A percentile compares a stretch with the other conserved stretches of the same genome.
These are phyloP conservation scores for Colletotrichum sp. DNA, from an alignment of 2,329 filamentous ascomycete genomes.

Conservation along the genomic window DNA sequence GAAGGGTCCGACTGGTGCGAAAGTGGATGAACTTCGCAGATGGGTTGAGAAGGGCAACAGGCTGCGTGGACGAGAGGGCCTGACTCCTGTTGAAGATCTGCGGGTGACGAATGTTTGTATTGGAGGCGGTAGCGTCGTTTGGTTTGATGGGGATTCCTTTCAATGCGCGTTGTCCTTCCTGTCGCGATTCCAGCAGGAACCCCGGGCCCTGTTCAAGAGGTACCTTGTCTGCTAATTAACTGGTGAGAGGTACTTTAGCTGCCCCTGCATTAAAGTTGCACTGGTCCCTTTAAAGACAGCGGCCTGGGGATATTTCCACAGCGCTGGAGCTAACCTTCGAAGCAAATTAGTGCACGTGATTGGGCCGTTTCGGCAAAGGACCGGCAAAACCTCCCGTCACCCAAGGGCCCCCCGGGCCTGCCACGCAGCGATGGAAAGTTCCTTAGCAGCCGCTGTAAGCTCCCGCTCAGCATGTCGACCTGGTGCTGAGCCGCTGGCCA, in stretches of 20 bases:
- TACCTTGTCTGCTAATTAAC: neutral
- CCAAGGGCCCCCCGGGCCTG: neutral
- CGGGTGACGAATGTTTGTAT: neutral
- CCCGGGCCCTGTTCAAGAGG: neutral
- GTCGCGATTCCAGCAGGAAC: constrained; percentile 12
- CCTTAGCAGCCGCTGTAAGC: neutral
- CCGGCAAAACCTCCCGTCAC: constrained; percentile 9
- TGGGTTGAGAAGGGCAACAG: neutral
- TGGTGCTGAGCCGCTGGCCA: neutral
- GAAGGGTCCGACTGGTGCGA: neutral
- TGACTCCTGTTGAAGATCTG: neutral
- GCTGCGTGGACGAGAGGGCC: neutral
- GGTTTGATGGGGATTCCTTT: constrained; percentile 12
- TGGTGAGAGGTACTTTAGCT: neutral
- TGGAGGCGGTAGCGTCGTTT: neutral
- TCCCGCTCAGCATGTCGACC: neutral
- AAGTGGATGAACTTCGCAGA: neutral
- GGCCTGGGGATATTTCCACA: neutral
- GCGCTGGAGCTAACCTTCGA: neutral
- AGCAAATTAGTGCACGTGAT: constrained; percentile 17
- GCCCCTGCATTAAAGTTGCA: constrained; percentile 4
- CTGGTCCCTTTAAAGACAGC: neutral
- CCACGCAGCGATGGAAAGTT: neutral
- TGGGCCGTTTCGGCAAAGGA: constrained; percentile 12
- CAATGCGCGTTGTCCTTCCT: constrained; percentile 4